Evolutionary conservation across 2,329 filamentous ascomycete genomes (phyloP).

Genomic region (Penicillium sp.): DNA sequence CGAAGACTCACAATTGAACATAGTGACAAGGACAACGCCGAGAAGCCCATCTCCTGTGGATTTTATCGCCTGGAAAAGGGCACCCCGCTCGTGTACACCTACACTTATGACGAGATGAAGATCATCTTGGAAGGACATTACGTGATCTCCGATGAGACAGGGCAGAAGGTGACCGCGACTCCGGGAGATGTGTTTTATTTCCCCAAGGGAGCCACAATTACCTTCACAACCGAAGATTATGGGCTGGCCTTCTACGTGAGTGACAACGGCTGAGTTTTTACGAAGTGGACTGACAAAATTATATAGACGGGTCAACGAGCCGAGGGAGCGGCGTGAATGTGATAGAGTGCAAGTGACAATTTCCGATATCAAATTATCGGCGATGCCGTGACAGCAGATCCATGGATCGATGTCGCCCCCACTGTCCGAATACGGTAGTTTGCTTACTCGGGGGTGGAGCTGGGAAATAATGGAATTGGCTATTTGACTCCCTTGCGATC

Average conservation of each 20-base stretch:
- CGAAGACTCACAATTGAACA: background rate
- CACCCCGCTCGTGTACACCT: slow-evolving; percentile 66
- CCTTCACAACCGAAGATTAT: slow-evolving; percentile 62
- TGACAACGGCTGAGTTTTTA: slow-evolving; percentile 8
- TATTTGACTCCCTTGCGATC: slow-evolving; percentile 1
- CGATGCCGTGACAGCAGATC: slow-evolving; percentile 15
- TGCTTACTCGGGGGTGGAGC: slow-evolving; percentile 14
- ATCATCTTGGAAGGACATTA: slow-evolving; percentile 69
- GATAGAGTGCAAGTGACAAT: background rate
- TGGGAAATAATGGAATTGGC: background rate
- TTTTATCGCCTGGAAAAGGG: slow-evolving; percentile 70
- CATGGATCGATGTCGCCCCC: slow-evolving; percentile 14
- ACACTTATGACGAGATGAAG: slow-evolving; percentile 73
- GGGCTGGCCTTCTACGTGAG: slow-evolving; percentile 60
- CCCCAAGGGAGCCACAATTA: slow-evolving; percentile 65
- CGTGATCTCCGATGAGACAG: slow-evolving; percentile 64
- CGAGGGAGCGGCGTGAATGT: slow-evolving; percentile 23
- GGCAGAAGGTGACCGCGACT: slow-evolving; percentile 58
- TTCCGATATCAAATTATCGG: slow-evolving; percentile 8
- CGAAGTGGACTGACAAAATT: slow-evolving; percentile 5
- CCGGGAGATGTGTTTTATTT: slow-evolving; percentile 70
- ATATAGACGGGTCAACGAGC: slow-evolving; percentile 33
- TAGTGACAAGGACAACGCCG: slow-evolving; percentile 56
- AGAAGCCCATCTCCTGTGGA: slow-evolving; percentile 62
- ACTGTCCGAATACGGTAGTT: slow-evolving; percentile 23